Conservation (phyloP, 805 yeast species). For the Yarrowia sp. region DNA sequence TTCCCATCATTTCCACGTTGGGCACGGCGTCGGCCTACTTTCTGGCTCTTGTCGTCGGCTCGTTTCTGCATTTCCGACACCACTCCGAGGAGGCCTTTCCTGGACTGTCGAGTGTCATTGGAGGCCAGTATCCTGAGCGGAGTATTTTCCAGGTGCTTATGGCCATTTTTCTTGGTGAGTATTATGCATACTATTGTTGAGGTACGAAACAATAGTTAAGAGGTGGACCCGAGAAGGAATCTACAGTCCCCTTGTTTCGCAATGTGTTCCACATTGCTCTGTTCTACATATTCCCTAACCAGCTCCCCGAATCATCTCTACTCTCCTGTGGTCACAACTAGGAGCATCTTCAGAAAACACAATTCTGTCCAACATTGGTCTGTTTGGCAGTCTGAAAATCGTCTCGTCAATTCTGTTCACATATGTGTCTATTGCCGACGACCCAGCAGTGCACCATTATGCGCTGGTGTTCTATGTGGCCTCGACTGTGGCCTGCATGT, state of each 20-base stretch:
- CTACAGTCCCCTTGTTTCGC: too few relatives aligned
- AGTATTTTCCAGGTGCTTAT: constrained; percentile 11
- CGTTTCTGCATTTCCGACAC: constrained; percentile 8
- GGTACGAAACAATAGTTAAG: too few relatives aligned
- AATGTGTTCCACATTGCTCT: too few relatives aligned
- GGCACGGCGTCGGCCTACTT: neutral
- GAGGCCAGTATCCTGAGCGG: constrained; percentile 12
- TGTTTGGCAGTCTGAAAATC: neutral
- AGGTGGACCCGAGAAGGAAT: too few relatives aligned
- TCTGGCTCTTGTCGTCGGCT: neutral
- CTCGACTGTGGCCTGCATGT: neutral
- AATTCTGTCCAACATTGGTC: constrained; percentile 10
- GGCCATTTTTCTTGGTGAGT: constrained; percentile 14
- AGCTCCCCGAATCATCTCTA: constrained; percentile 2
- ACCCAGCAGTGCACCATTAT: neutral
- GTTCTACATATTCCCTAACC: too few relatives aligned
- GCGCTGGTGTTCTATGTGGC: constrained; percentile 15
- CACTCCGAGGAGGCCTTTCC: constrained; percentile 22
- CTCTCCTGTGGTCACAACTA: constrained; percentile 7
- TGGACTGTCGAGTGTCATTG: constrained; percentile 16
- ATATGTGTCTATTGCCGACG: constrained; percentile 10
- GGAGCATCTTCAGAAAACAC: constrained; percentile 1
- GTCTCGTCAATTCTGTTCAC: neutral
- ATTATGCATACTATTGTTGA: too few relatives aligned
- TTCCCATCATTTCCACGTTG: neutral